Evolutionary conservation across 352 stramenopile genomes (phyloP), one percentile per base, ranked within the genome.

Genomic region (Pythium plurisporium): DNA sequence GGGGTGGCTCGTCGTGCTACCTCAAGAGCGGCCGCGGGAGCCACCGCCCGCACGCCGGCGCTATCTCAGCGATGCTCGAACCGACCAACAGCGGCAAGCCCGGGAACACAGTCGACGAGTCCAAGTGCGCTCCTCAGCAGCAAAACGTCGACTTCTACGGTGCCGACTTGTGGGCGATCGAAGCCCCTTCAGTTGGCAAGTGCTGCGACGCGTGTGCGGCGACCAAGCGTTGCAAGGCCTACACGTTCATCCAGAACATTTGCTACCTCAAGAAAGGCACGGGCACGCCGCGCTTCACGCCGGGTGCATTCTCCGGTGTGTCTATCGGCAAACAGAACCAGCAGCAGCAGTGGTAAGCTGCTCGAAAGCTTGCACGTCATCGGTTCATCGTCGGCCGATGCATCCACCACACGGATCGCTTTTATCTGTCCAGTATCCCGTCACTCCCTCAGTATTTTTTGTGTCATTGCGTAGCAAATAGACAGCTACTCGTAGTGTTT

Each of bases 171-270:
- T 65, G 65, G n/a, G 59, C 64, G 33, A 40, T 62, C 29, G 70
- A 77, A 22, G 65, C 49, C 15, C 25, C 79, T n/a, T 51, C 71
- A 20, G 72, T 69, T 2, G 63, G 65, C 30, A 38, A 59, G 31
- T 88, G 78, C 73, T 88, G 78, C 45, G 56, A 74, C 23, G 65
- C 55, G 23, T 88, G 78, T 46, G 37, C 49, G n/a, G 23, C 29
- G 2, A 67, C 70, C 36, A 25, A 64, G 11, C 43, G 25, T 17
- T 88, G 78, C 62, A 65, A 60, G 38, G 58, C 56, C 17, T 86
- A 74, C 65, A 86, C 75, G 19, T 86, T 82, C 46, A 62, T 85
- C 26, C 80, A 79, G 52, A 62, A 82, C 45, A 79, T 71, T 17
- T 87, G 76, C 58, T 87, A 85, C 66, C 54, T 87, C 20, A 87